Conservation (phyloP, 1,284 basidiomycete species). For the Pseudozyma flocculosa region DNA sequence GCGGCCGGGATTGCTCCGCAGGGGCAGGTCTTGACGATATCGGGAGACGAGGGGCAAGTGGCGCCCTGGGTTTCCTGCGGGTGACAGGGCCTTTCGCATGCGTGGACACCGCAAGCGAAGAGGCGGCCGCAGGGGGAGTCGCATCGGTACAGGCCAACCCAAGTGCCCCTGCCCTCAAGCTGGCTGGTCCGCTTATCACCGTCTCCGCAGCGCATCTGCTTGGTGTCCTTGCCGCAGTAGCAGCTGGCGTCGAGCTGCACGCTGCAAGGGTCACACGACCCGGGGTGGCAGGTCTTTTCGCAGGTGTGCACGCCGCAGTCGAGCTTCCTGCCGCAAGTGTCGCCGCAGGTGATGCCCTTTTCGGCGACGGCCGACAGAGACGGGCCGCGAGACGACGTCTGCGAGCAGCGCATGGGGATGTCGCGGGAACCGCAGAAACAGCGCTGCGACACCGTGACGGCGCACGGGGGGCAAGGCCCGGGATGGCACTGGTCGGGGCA, state of each 20-base stretch:
- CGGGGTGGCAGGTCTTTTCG: conserved; percentile 42
- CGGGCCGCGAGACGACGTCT: conserved; percentile 28
- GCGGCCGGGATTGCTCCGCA: conserved; percentile 43
- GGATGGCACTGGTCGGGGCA: conserved; percentile 53
- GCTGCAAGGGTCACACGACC: conserved; percentile 42
- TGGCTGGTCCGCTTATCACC: conserved; percentile 27
- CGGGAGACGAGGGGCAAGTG: conserved; percentile 45
- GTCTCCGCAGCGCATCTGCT: conserved; percentile 46
- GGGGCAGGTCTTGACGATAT: conserved; percentile 41
- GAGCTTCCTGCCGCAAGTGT: conserved; percentile 40
- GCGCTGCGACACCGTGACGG: conserved; percentile 45
- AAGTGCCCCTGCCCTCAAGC: conserved; percentile 8
- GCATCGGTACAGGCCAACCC: conserved; percentile 40
- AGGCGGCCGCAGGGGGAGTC: conserved; percentile 34
- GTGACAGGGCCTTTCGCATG: conserved; percentile 46
- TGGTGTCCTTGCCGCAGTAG: conserved; percentile 48
- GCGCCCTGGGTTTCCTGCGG: conserved; percentile 17
- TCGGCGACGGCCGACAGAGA: conserved; percentile 16
- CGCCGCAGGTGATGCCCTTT: conserved; percentile 48
- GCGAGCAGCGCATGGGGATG: conserved; percentile 49
- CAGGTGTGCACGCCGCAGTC: conserved; percentile 51
- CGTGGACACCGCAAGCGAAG: conserved; percentile 49
- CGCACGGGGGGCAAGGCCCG: conserved; percentile 54
- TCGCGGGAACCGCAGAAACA: conserved; percentile 53
- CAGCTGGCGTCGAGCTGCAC: conserved; percentile 33